Evolutionary conservation across 805 yeast genomes (phyloP), one percentile per base, ranked within the genome.

Genomic region (Grigorovia yakushimaensis): DNA sequence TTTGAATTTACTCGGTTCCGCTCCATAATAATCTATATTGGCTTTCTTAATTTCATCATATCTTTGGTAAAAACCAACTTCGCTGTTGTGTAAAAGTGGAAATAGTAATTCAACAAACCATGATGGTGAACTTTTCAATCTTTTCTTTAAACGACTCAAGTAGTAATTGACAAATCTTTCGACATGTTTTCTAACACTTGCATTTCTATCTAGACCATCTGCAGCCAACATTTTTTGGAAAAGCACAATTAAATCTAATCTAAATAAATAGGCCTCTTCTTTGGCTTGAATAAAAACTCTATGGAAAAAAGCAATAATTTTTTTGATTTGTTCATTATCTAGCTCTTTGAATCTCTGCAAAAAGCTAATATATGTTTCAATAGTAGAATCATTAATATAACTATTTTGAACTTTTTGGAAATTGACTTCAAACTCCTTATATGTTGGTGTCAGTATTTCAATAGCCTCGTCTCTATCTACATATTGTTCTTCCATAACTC

Each of bases 201-300:
- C 65, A 0, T 65, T 52, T 41, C 67, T 62, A 1, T 79, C 73
- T 17, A 81, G 64, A 6, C 81, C 79, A 30, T 68, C 68, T 37
- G 71, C 72, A 11, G 79, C 67, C 6, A 84, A 65, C 55, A 84
- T 67, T 23, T 74, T 70, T 56, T 79, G 74, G 0, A 85, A 59
- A 2, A 75, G 58, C 15, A 72, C 60, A 74, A 91, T 75, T 58
- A 93, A 79, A 60, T 89, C 96, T 33, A 93, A 59, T 44, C 96
- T 69, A 55, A 73, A 81, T 33, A 85, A 62, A 33, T 76, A 65
- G 0, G 80, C 69, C 39, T 80, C 78, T 44, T 72, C 73, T 48
- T 84, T 82, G 39, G 78, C 73, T 43, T 78, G 72, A 43, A 82
- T 80, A 53, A 88, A 79, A 1, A 87, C 64, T 27, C 85, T 70